phyloP scores from a whole-genome alignment of 768 basidiomycete species.

The Mycena kentingensis region DNA sequence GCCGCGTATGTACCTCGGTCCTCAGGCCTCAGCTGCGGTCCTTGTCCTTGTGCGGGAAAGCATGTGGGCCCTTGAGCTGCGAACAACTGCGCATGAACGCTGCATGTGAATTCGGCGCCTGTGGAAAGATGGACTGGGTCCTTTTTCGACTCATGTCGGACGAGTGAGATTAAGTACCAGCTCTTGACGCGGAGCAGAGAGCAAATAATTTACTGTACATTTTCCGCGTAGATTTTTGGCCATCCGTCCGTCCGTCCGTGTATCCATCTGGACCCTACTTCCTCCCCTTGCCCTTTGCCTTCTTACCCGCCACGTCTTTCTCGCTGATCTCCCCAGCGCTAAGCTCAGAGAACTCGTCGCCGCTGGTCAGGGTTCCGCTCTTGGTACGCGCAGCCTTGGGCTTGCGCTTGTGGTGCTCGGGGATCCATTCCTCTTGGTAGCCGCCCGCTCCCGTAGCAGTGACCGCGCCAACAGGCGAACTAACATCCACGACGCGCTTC shows the following conservation, averaged over 20 bases:
- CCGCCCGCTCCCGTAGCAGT: slow-evolving; percentile 69
- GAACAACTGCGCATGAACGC: no score
- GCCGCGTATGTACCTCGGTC: no score
- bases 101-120: no score
- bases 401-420: slow-evolving; percentile 84
- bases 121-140: no score
- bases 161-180: no score
- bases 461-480: slow-evolving; percentile 55
- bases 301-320: slow-evolving; percentile 54
- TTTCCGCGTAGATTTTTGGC: slow-evolving; percentile 1
- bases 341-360: slow-evolving; percentile 51
- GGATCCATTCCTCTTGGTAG: slow-evolving; percentile 91
- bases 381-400: slow-evolving; percentile 52
- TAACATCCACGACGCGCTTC: slow-evolving; percentile 47
- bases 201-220: not conserved
- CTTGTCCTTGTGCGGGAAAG: no score
- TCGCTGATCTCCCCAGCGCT: slow-evolving; percentile 70
- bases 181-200: not conserved
- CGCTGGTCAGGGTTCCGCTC: slow-evolving; percentile 50
- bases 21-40: no score
- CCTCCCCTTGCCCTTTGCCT: slow-evolving; percentile 53
- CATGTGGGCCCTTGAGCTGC: no score
- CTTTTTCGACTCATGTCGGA: no score
- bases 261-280: slow-evolving; percentile 32
- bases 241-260: not conserved